Percentiles rank a stretch among this genome's conserved stretches.
Conservation (phyloP, 2,329 filamentous ascomycete genomes). For the Davidsoniella virescens region DNA sequence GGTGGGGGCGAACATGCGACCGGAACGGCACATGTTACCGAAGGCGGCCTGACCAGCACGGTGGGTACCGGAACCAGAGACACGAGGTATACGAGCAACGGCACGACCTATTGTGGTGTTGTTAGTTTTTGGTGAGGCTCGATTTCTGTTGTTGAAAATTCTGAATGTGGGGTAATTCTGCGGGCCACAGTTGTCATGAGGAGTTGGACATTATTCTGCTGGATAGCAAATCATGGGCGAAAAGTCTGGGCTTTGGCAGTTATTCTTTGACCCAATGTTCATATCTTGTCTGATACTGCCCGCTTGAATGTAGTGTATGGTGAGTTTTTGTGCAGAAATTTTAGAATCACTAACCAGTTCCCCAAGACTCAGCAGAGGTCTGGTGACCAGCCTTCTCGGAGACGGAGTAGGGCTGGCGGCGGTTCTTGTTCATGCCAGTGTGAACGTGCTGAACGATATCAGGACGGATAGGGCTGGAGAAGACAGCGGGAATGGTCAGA, state of each 20-base stretch:
- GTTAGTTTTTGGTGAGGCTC: constrained; percentile 2
- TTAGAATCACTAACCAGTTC: constrained; percentile 62
- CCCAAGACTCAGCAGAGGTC: constrained; percentile 99
- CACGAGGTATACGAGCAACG: constrained; percentile 99
- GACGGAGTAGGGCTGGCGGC: constrained; percentile 97
- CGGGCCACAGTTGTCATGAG: neutral
- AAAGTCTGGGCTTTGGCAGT: neutral
- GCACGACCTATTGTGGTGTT: constrained; percentile 57
- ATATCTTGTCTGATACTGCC: neutral
- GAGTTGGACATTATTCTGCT: neutral
- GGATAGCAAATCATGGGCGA: neutral
- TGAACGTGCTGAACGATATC: constrained; percentile 99
- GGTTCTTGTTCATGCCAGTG: constrained; percentile 99
- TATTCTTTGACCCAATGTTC: neutral
- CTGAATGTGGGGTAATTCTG: neutral
- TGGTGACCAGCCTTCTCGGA: constrained; percentile 99
- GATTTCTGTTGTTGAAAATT: neutral
- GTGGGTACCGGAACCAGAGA: constrained; percentile 99
- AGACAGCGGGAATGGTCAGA: constrained; percentile 88
- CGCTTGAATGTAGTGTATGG: neutral
- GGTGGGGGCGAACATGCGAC: constrained; percentile 99
- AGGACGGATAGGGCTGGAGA: constrained; percentile 91
- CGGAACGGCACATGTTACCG: constrained; percentile 99
- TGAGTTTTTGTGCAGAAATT: neutral
- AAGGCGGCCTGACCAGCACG: constrained; percentile 99